Percentiles rank a stretch among this genome's conserved stretches.
Conservation (phyloP, 306 rosid genomes). For the Malus domestica region ASM211411v1 NC_041802.1:24685001-24685500, state of each 20-base stretch:
- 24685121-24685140: background rate
- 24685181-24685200: background rate
- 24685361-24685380: too few relatives aligned
- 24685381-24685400: too few relatives aligned
- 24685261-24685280: too few relatives aligned
- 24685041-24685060: background rate
- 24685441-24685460: background rate
- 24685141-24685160: background rate
- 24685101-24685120: background rate
- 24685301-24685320: too few relatives aligned
- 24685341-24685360: too few relatives aligned
- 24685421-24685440: background rate
- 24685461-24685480: background rate
- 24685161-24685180: background rate
- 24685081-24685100: background rate
- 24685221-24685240: too few relatives aligned
- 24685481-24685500: background rate
- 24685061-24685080: background rate
- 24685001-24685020: background rate
- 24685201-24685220: too few relatives aligned
- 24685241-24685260: too few relatives aligned
- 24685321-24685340: too few relatives aligned
- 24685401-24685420: too few relatives aligned
- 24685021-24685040: background rate
- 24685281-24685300: too few relatives aligned